Evolutionary conservation across 2,329 filamentous ascomycete species (phyloP).

Genomic region (Diaporthe destruens): DNA sequence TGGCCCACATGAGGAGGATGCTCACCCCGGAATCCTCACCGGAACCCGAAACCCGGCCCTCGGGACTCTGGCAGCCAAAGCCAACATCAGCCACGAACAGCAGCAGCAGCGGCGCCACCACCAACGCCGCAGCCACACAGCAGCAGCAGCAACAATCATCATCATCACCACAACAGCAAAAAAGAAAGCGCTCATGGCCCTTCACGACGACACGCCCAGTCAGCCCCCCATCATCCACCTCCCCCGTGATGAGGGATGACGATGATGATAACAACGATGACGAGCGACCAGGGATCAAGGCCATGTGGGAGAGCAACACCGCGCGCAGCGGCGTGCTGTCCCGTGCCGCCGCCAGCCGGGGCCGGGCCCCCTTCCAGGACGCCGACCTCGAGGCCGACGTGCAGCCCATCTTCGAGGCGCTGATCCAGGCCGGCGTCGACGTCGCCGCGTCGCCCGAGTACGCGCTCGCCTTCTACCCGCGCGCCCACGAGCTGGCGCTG

Average conservation of each 20-base stretch:
- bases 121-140: neutral
- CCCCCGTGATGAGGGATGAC: slow-evolving; percentile 47
- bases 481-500: slow-evolving; percentile 67
- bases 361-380: slow-evolving; percentile 78
- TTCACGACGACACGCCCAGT: slow-evolving; percentile 14
- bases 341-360: slow-evolving; percentile 71
- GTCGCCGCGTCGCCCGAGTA: slow-evolving; percentile 76
- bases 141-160: neutral
- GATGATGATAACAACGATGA: slow-evolving; percentile 49
- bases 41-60: slow-evolving; percentile 36
- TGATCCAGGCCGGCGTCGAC: slow-evolving; percentile 72
- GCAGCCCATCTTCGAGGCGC: slow-evolving; percentile 73
- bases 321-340: slow-evolving; percentile 69
- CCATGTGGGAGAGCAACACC: slow-evolving; percentile 73
- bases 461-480: slow-evolving; percentile 72
- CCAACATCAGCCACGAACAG: neutral
- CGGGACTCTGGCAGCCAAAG: slow-evolving; percentile 54
- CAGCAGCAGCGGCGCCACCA: neutral
- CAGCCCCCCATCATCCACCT: slow-evolving; percentile 14
- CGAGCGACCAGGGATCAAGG: slow-evolving; percentile 54
- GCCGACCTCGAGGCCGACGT: slow-evolving; percentile 78
- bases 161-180: neutral
- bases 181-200: slow-evolving; percentile 30
- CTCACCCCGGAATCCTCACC: slow-evolving; percentile 35
- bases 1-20: slow-evolving; percentile 34